Percentiles rank a stretch among this genome's conserved stretches.
Evolutionary conservation across 345 rosid genomes (phyloP).

Genomic region (Clausena lansium): DNA sequence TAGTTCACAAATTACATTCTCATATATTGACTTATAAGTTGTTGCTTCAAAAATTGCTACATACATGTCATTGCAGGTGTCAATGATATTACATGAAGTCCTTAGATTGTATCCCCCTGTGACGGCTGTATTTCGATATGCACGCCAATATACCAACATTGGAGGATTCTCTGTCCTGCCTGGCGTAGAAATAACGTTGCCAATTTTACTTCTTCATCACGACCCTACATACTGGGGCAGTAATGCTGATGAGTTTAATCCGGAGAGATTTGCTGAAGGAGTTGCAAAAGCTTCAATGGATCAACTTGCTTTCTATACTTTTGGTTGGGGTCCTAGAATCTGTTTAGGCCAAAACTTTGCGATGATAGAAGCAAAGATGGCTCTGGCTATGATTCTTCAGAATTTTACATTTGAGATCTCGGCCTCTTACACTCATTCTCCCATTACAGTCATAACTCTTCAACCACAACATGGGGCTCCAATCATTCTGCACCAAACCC

Average conservation of each 20-base stretch:
- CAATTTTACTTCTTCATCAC: conserved; percentile 16
- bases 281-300: conserved; percentile 29
- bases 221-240: conserved; percentile 30
- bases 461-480: conserved; percentile 59
- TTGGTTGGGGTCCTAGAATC: conserved; percentile 35
- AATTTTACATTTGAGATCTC: conserved; percentile 42
- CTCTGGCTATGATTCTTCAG: conserved; percentile 50
- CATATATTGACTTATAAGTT: background rate
- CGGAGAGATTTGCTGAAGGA: conserved; percentile 29
- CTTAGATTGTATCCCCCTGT: conserved; percentile 24
- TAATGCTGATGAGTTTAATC: conserved; percentile 31
- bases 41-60: background rate
- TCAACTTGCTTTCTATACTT: conserved; percentile 21
- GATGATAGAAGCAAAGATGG: conserved; percentile 54
- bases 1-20: background rate
- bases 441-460: conserved; percentile 40
- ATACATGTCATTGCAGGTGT: conserved; percentile 5
- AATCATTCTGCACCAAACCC: conserved; percentile 24
- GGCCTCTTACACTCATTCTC: conserved; percentile 54
- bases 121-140: background rate
- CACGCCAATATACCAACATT: conserved; percentile 4
- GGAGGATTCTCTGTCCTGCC: conserved; percentile 27
- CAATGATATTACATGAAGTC: conserved; percentile 19
- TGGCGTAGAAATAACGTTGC: conserved; percentile 14
- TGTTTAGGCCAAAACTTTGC: conserved; percentile 50